Evolutionary conservation across 2,329 filamentous ascomycete genomes (phyloP), one percentile per base, ranked within the genome.

Genomic region (Diatrype stigma): DNA sequence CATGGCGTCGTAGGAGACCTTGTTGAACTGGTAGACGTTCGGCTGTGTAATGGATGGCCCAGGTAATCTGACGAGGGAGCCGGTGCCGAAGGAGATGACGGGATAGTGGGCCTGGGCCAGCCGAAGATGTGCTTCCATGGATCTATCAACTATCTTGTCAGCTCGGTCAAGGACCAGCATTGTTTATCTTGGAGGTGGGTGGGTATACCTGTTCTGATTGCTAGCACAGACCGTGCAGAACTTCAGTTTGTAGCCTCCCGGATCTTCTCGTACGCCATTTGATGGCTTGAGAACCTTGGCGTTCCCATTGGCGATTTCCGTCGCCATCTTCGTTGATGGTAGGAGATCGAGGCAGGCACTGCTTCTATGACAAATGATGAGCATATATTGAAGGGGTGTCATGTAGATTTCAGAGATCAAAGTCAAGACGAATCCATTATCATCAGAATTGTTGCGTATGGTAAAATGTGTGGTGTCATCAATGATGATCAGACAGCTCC

Each of bases 171-270:
- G n/a, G 37, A 10, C 17, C 11, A 32, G 28, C 40, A 46, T 21
- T 11, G 30, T 19, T 12, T 19, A 48, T n/a, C 26, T 34, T 3
- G 12, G 32, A 8, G 21, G 21, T 48, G 38, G 45, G 34, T 32
- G 4, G 12, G 63, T 78, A 56, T 77, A 96, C 84, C 94, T 85
- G 67, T 99, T 99, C 70, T 99, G 91, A 64, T 99, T 99, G 64
- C 91, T 96, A 7, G 94, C 94, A 72, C 94, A 99, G n/a, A 99
- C 93, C 2, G 94, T 97, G 76, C 92, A 96, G 72, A 97, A 96
- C 67, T 89, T 95, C 55, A 99, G 81, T 72, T 94, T 96, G 79
- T 86, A 96, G 48, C 79, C 82, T n/a, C 74, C 75, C 23, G 76
- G 71, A 17, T 77, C 76, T 42, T 80, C 75, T 14, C 74, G 70